Evolutionary conservation across 192 early-diverging fungal species (phyloP).

Genomic region (Piromyces sp.): DNA sequence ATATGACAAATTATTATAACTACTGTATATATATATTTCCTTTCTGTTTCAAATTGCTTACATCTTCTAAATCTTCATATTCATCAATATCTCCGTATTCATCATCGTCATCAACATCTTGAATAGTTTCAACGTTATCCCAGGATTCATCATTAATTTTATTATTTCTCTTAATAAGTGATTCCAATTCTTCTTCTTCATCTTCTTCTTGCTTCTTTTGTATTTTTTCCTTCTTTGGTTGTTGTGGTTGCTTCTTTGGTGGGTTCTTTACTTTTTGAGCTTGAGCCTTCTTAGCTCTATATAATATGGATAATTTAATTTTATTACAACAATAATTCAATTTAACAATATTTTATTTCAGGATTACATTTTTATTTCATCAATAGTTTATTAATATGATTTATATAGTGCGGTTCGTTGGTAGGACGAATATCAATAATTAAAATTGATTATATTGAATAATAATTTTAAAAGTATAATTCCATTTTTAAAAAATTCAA

Average conservation of each 20-base stretch:
- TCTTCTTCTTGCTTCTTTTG: not conserved
- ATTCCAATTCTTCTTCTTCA: not conserved
- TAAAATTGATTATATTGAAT: no score
- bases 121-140: constrained; percentile 18
- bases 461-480: no score
- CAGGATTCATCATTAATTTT: constrained; percentile 7
- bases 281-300: not conserved
- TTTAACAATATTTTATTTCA: no score
- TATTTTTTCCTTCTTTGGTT: not conserved
- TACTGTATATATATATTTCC: no score
- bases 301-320: no score
- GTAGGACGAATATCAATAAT: no score
- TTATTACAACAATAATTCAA: no score
- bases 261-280: not conserved
- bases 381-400: no score
- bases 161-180: not conserved
- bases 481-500: no score
- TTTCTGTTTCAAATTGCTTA: constrained; percentile 4
- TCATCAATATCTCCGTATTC: constrained; percentile 10
- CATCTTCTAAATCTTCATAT: constrained; percentile 17
- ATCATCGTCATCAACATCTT: constrained; percentile 29
- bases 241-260: not conserved
- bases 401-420: no score
- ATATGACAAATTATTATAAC: no score
- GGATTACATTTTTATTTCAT: no score